Conservation (phyloP, 2,329 filamentous ascomycete species). For the Cryphonectria japonica region DNA sequence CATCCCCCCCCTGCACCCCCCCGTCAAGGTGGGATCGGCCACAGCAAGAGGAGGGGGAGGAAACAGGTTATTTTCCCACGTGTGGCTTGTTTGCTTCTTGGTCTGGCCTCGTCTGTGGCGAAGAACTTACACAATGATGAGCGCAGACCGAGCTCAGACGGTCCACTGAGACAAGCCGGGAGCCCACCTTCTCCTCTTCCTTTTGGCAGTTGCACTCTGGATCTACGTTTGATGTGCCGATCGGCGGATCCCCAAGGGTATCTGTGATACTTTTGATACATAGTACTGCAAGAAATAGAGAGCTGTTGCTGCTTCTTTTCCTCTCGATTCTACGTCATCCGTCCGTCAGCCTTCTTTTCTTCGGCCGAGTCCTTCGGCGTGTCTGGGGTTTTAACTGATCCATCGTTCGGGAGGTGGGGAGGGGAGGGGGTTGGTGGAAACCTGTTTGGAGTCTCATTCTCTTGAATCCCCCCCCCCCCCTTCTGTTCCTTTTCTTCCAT, state of each 20-base stretch:
- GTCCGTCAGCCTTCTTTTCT: conserved; percentile 7
- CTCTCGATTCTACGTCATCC: conserved; percentile 22
- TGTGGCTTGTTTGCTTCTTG: conserved; percentile 32
- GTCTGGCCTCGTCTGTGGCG: conserved; percentile 26
- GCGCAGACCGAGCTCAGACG: background rate
- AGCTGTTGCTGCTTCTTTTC: background rate
- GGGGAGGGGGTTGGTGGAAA: background rate
- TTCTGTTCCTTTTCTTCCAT: background rate
- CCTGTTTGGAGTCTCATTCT: conserved; percentile 2
- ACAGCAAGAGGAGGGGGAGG: conserved; percentile 6
- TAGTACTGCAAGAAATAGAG: background rate
- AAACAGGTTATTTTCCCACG: conserved; percentile 32
- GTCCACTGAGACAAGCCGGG: conserved; percentile 4
- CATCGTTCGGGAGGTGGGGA: background rate
- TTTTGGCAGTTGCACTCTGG: background rate
- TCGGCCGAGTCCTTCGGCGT: conserved; percentile 5
- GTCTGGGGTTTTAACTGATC: conserved; percentile 1
- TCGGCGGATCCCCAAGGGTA: conserved; percentile 13
- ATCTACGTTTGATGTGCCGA: conserved; percentile 20
- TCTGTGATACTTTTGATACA: background rate
- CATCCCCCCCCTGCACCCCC: background rate
- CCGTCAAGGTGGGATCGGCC: conserved; percentile 25
- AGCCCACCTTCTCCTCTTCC: conserved; percentile 2
- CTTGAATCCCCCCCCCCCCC: background rate
- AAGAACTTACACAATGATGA: conserved; percentile 29